These are phyloP conservation scores for Starmerella etchellsii DNA, from an alignment of 805 yeast genomes.

Conservation along the genomic window DNA sequence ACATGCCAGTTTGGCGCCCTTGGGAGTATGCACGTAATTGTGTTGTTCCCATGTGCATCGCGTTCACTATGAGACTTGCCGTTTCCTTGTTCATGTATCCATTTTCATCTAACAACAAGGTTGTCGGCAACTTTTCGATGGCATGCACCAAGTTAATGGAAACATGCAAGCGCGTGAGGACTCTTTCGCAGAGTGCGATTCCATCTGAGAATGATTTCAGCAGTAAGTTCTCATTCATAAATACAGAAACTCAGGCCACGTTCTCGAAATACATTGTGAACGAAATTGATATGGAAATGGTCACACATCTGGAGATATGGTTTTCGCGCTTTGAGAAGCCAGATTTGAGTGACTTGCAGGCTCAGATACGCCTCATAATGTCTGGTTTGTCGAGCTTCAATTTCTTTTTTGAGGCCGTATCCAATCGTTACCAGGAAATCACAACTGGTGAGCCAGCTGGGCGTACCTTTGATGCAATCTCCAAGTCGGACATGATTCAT, in stretches of 20 bases:
- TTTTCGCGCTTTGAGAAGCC: slow-evolving; percentile 22
- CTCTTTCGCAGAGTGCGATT: neutral
- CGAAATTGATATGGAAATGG: slow-evolving; percentile 17
- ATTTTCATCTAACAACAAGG: slow-evolving; percentile 20
- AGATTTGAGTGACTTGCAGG: slow-evolving; percentile 21
- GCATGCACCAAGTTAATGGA: slow-evolving; percentile 10
- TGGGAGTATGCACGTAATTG: slow-evolving; percentile 17
- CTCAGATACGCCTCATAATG: slow-evolving; percentile 17
- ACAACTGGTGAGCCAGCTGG: neutral
- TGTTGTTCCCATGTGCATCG: slow-evolving; percentile 22
- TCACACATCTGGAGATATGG: slow-evolving; percentile 18
- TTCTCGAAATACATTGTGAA: slow-evolving; percentile 13
- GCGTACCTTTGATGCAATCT: neutral
- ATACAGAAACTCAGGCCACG: slow-evolving; percentile 9
- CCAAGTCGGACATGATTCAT: neutral
- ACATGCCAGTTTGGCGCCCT: slow-evolving; percentile 22
- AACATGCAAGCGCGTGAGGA: slow-evolving; percentile 2
- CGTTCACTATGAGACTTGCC: slow-evolving; percentile 19
- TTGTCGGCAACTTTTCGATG: slow-evolving; percentile 12
- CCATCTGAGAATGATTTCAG: slow-evolving; percentile 16
- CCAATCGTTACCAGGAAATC: slow-evolving; percentile 5
- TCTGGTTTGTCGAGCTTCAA: slow-evolving; percentile 19
- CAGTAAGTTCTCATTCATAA: slow-evolving; percentile 7
- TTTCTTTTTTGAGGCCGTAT: slow-evolving; percentile 17
- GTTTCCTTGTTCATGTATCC: slow-evolving; percentile 23